These are phyloP conservation scores for Geotrichum histeridarum DNA, from an alignment of 1,139 yeast genomes.

Conservation along the genomic window DNA sequence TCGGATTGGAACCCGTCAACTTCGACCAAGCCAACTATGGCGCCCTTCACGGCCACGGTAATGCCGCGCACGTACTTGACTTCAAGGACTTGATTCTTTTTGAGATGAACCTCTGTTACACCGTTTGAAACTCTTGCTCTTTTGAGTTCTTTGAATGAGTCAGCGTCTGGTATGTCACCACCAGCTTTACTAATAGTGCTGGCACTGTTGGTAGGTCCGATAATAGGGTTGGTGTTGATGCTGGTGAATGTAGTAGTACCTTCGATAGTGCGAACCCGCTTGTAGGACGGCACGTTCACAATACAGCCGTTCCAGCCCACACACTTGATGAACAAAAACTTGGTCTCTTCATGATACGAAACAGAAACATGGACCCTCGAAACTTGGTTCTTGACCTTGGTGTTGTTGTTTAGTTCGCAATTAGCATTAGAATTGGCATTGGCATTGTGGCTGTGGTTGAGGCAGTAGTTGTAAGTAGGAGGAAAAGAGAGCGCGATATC, in stretches of 20 bases:
- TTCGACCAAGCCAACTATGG: conserved; percentile 49
- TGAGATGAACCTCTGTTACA: conserved; percentile 38
- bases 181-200: neutral
- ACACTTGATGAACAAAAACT: conserved; percentile 45
- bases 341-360: conserved; percentile 29
- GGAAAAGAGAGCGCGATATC: conserved; percentile 51
- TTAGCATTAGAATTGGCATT: no score
- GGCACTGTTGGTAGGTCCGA: neutral
- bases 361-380: conserved; percentile 62
- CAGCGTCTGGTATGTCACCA: no score
- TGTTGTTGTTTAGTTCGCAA: no score
- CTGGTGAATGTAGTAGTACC: neutral
- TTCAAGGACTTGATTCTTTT: conserved; percentile 48
- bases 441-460: no score
- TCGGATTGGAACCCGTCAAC: no score
- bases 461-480: no score
- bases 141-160: neutral
- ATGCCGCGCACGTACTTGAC: conserved; percentile 55
- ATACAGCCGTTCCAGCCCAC: conserved; percentile 68
- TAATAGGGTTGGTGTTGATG: neutral
- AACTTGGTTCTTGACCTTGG: conserved; percentile 47
- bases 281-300: conserved; percentile 50
- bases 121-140: conserved; percentile 21
- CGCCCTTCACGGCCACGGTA: conserved; percentile 57
- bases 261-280: conserved; percentile 18